Conservation (phyloP, 257 asterid species). For the Paulownia fortunei region DNA sequence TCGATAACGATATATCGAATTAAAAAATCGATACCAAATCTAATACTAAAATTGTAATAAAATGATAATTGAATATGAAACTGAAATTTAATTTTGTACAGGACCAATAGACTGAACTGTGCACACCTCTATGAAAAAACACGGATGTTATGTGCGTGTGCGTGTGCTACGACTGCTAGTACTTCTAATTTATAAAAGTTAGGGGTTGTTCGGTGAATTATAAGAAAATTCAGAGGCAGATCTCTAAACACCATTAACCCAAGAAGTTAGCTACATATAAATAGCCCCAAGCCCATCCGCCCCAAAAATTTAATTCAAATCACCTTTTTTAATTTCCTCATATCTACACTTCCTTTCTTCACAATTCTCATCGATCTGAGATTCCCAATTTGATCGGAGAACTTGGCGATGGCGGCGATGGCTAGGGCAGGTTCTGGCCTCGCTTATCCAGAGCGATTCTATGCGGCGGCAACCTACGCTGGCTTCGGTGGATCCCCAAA, state of each 20-base stretch:
- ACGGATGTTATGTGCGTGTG: too few species aligned
- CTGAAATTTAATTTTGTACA: too few species aligned
- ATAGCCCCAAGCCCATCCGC: background rate
- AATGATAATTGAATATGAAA: too few species aligned
- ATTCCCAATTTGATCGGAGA: slow-evolving; percentile 35
- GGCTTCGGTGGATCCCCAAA: slow-evolving; percentile 89
- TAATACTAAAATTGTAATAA: too few species aligned
- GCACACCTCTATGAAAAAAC: too few species aligned
- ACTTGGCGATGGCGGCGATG: slow-evolving; percentile 56
- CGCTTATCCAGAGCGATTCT: slow-evolving; percentile 92
- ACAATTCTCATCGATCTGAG: slow-evolving; percentile 43
- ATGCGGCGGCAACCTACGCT: slow-evolving; percentile 90
- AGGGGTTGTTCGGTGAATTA: slow-evolving; percentile 13
- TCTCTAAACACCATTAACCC: background rate
- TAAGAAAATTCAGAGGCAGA: background rate
- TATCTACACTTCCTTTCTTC: slow-evolving; percentile 16
- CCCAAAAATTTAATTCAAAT: slow-evolving; percentile 20
- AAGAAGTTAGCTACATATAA: slow-evolving; percentile 11
- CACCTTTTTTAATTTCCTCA: background rate
- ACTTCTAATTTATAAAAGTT: background rate
- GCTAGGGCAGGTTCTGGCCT: slow-evolving; percentile 78
- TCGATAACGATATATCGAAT: too few species aligned
- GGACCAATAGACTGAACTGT: too few species aligned
- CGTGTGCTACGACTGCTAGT: background rate
- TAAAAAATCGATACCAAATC: too few species aligned